These are phyloP conservation scores for Micractinium sp. DNA, from an alignment of 139 green algal genomes.

Conservation along the genomic window DNA sequence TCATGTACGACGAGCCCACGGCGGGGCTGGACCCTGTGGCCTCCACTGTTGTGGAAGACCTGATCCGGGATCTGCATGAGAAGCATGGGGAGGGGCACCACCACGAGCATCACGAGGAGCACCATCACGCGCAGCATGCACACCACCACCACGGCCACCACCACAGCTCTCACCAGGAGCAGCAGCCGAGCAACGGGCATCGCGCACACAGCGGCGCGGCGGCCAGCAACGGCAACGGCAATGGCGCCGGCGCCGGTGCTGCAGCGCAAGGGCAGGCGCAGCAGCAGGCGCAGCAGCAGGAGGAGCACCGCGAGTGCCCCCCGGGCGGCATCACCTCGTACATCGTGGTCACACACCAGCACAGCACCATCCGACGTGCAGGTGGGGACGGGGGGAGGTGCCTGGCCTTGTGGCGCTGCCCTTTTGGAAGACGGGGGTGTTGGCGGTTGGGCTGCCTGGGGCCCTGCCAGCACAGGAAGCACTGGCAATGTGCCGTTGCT, in stretches of 20 bases:
- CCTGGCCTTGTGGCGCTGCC: background rate
- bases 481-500: background rate
- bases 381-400: background rate
- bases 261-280: background rate
- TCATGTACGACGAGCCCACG: constrained; percentile 99
- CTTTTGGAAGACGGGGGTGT: background rate
- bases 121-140: background rate
- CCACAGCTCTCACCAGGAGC: background rate
- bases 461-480: too few relatives aligned
- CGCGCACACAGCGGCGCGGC: background rate
- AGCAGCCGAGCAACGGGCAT: background rate
- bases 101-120: background rate
- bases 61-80: constrained; percentile 91
- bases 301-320: background rate
- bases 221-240: constrained; percentile 11
- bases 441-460: too few relatives aligned
- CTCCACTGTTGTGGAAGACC: constrained; percentile 96
- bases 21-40: constrained; percentile 97
- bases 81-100: constrained; percentile 24
- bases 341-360: constrained; percentile 99
- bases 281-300: background rate
- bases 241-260: background rate
- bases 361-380: constrained; percentile 52
- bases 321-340: constrained; percentile 86
- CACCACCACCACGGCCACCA: background rate